A percentile compares a stretch with the other conserved stretches of the same genome.
phyloP scores from a whole-genome alignment of 352 stramenopile genomes.

The Globisporangium paddicum region DNA sequence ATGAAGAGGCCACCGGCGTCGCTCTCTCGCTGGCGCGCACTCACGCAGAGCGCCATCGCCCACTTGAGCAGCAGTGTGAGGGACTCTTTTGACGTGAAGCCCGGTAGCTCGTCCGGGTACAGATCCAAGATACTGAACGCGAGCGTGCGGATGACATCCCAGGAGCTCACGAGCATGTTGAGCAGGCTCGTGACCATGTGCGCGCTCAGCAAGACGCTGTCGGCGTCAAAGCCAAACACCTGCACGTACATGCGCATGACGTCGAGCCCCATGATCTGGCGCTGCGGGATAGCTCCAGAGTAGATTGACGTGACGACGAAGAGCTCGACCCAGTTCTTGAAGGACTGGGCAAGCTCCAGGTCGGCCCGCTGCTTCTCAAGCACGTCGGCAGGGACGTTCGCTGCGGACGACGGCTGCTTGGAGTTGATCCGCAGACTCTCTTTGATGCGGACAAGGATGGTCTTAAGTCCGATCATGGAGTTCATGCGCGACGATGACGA shows the following conservation, averaged over 20 bases:
- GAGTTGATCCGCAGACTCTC: slow-evolving; percentile 48
- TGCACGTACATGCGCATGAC: slow-evolving; percentile 68
- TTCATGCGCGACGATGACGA: slow-evolving; percentile 59
- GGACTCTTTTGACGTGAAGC: slow-evolving; percentile 39
- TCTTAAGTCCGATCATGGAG: slow-evolving; percentile 70
- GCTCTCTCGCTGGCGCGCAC: slow-evolving; percentile 75
- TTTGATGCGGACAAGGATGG: slow-evolving; percentile 69
- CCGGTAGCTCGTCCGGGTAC: slow-evolving; percentile 56
- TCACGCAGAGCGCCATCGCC: slow-evolving; percentile 63
- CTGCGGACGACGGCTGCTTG: background rate
- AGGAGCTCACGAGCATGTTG: slow-evolving; percentile 76
- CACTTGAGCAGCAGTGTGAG: slow-evolving; percentile 57
- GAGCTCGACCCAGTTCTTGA: slow-evolving; percentile 63
- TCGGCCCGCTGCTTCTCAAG: slow-evolving; percentile 22
- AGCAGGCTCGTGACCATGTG: slow-evolving; percentile 69
- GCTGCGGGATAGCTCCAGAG: slow-evolving; percentile 56
- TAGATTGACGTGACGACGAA: slow-evolving; percentile 68
- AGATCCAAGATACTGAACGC: slow-evolving; percentile 64
- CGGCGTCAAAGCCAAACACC: slow-evolving; percentile 48
- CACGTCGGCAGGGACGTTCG: background rate
- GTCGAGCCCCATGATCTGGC: slow-evolving; percentile 67
- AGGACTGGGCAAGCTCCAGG: slow-evolving; percentile 30
- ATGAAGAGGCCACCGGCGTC: slow-evolving; percentile 86
- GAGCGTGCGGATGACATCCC: slow-evolving; percentile 72
- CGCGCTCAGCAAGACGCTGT: slow-evolving; percentile 36